phyloP scores from a whole-genome alignment of 306 rosid species.

The Vicia sativa region DNA sequence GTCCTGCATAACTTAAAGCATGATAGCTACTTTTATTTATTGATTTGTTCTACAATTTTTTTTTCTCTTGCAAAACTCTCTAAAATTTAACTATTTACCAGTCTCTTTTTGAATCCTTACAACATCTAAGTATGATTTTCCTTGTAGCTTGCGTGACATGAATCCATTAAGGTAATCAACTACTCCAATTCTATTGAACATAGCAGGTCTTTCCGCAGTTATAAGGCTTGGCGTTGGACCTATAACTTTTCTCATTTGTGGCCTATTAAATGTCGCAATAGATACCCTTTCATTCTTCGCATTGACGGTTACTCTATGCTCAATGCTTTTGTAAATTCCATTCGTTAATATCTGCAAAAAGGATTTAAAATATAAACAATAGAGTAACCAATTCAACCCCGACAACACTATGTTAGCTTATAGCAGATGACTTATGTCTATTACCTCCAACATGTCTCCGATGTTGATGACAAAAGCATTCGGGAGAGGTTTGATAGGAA shows the following conservation, averaged over 20 bases:
- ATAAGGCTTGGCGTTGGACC: slow-evolving; percentile 29
- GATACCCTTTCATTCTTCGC: slow-evolving; percentile 40
- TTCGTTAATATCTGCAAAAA: slow-evolving; percentile 42
- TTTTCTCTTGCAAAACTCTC: too few relatives aligned
- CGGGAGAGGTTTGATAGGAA: slow-evolving; percentile 36
- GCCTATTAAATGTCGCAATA: slow-evolving; percentile 36
- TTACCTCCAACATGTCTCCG: slow-evolving; percentile 46
- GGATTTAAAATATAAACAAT: background rate
- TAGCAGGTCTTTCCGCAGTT: slow-evolving; percentile 33
- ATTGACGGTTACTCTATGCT: slow-evolving; percentile 34
- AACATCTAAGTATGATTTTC: slow-evolving; percentile 37
- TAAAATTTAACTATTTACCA: background rate
- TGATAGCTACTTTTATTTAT: too few relatives aligned
- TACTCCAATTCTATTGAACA: slow-evolving; percentile 25
- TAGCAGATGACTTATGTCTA: background rate
- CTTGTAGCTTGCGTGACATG: slow-evolving; percentile 28
- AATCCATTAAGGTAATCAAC: slow-evolving; percentile 36
- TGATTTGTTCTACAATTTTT: too few relatives aligned
- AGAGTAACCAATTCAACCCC: too few relatives aligned
- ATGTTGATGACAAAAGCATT: slow-evolving; percentile 40
- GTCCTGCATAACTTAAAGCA: too few relatives aligned
- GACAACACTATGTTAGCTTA: too few relatives aligned
- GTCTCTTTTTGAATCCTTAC: slow-evolving; percentile 30
- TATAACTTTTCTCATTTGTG: background rate
- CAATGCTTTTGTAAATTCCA: slow-evolving; percentile 41